phyloP scores from a whole-genome alignment of 164 flowering plant species.

The Stephania japonica region DNA sequence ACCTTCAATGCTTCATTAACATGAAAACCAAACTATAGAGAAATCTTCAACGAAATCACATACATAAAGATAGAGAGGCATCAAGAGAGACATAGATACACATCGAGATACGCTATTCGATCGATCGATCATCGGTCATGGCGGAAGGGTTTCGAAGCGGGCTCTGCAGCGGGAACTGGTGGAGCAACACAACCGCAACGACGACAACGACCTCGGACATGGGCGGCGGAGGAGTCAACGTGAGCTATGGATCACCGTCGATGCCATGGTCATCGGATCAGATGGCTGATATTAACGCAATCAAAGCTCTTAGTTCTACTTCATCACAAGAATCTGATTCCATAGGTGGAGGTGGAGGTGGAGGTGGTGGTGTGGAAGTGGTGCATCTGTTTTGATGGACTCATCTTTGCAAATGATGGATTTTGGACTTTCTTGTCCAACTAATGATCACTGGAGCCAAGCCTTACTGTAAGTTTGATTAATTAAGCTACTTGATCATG shows the following conservation, averaged over 20 bases:
- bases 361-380: slow-evolving; percentile 11
- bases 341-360: slow-evolving; percentile 15
- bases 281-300: slow-evolving; percentile 26
- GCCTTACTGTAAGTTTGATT: slow-evolving; percentile 41
- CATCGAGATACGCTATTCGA: not conserved
- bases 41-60: too few species aligned
- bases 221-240: not conserved
- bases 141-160: not conserved
- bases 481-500: not conserved
- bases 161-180: not conserved
- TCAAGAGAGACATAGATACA: not conserved
- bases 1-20: too few species aligned
- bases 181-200: not conserved
- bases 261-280: slow-evolving; percentile 20
- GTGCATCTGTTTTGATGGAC: slow-evolving; percentile 22
- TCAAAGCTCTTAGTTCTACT: too few species aligned
- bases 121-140: not conserved
- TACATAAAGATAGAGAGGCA: not conserved
- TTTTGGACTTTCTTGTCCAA: slow-evolving; percentile 32
- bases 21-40: too few species aligned
- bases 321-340: slow-evolving; percentile 28
- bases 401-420: slow-evolving; percentile 47
- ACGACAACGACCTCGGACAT: too few species aligned
- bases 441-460: slow-evolving; percentile 44
- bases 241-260: slow-evolving; percentile 19